A percentile compares a stretch with the other conserved stretches of the same genome.
phyloP scores from a whole-genome alignment of 164 flowering plant species.

The Piper betle region DNA sequence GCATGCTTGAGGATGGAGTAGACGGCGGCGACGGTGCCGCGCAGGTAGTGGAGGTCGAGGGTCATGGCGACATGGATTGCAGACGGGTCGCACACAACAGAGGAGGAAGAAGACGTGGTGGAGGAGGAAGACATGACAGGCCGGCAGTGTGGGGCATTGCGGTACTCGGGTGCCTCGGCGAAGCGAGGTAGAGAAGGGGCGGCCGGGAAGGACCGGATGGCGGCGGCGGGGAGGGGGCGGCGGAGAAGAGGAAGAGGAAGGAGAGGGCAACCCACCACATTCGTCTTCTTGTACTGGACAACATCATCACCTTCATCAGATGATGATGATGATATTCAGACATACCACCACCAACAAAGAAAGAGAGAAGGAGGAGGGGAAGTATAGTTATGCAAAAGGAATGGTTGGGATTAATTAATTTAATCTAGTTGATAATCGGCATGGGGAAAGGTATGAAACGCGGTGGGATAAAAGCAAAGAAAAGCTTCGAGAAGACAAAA shows the following conservation, averaged over 20 bases:
- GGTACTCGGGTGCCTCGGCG: conserved; percentile 30
- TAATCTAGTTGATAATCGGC: no score
- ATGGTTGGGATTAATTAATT: no score
- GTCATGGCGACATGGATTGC: conserved; percentile 34
- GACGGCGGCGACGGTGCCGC: conserved; percentile 58
- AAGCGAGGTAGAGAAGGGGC: conserved; percentile 5
- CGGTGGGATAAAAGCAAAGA: background rate
- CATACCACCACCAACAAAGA: background rate
- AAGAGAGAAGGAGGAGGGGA: no score
- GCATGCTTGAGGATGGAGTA: conserved; percentile 64
- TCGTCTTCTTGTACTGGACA: background rate
- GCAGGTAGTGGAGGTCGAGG: conserved; percentile 31
- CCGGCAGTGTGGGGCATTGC: conserved; percentile 20
- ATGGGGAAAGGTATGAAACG: background rate
- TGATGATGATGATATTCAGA: background rate
- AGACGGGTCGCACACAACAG: conserved; percentile 13
- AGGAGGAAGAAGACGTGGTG: conserved; percentile 2
- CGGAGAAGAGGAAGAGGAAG: background rate
- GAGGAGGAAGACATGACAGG: conserved; percentile 15
- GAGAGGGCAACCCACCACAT: background rate
- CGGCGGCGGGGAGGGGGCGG: background rate
- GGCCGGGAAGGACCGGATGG: conserved; percentile 7
- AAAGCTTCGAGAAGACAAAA: no score
- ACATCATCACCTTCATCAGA: background rate
- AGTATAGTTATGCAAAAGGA: no score